Percentiles rank a stretch among this genome's conserved stretches.
Evolutionary conservation across 2,329 filamentous ascomycete genomes (phyloP).

Genomic region (Escovopsis sp.): DNA sequence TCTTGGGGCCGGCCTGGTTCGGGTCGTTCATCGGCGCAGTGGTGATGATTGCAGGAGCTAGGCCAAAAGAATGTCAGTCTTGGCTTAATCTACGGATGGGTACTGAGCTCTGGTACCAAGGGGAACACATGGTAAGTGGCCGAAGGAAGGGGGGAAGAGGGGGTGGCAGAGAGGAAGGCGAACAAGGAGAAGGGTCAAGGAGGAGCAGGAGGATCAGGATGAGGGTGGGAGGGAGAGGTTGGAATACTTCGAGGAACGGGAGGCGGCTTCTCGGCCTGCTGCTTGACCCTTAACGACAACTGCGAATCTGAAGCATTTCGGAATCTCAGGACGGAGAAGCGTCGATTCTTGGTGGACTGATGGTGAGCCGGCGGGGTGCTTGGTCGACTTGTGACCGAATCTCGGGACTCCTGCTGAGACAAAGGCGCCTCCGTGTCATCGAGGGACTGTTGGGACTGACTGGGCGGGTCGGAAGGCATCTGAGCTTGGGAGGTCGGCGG

Average conservation of each 20-base stretch:
- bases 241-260: slow-evolving; percentile 40
- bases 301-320: slow-evolving; percentile 91
- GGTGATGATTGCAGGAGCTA: slow-evolving; percentile 68
- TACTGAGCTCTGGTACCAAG: not conserved
- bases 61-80: slow-evolving; percentile 13
- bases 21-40: slow-evolving; percentile 69
- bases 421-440: slow-evolving; percentile 6
- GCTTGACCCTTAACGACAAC: slow-evolving; percentile 59
- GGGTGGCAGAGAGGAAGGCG: too few species aligned
- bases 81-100: slow-evolving; percentile 1
- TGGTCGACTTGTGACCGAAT: slow-evolving; percentile 18
- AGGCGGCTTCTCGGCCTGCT: slow-evolving; percentile 44
- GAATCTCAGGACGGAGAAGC: slow-evolving; percentile 63
- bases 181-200: too few species aligned
- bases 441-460: slow-evolving; percentile 4
- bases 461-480: slow-evolving; percentile 10
- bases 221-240: not conserved
- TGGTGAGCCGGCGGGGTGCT: slow-evolving; percentile 30
- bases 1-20: slow-evolving; percentile 29
- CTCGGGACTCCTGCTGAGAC: slow-evolving; percentile 11
- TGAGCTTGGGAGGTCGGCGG: slow-evolving; percentile 15
- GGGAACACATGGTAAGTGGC: slow-evolving; percentile 1
- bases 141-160: not conserved
- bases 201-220: slow-evolving; percentile 1
- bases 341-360: slow-evolving; percentile 40